These are phyloP conservation scores for Mucor racemosus DNA, from an alignment of 371 early-diverging fungal genomes.

Conservation along the genomic window DNA sequence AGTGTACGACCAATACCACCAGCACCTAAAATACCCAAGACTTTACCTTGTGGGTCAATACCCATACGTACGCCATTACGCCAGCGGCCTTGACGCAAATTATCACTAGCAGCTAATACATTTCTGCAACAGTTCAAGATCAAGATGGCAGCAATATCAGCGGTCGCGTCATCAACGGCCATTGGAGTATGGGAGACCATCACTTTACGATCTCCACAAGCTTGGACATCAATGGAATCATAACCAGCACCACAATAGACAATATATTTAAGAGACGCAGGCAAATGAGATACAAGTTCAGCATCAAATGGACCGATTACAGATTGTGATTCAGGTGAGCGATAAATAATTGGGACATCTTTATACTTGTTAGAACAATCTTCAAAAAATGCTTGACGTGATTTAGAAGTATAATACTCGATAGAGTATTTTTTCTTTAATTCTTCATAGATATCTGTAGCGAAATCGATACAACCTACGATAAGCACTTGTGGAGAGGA, in stretches of 20 bases:
- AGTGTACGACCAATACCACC: slow-evolving; percentile 67
- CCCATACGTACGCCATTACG: slow-evolving; percentile 53
- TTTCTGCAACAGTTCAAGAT: slow-evolving; percentile 56
- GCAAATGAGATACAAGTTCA: slow-evolving; percentile 40
- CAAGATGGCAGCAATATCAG: slow-evolving; percentile 58
- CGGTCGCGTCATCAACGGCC: slow-evolving; percentile 57
- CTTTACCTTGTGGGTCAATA: slow-evolving; percentile 53
- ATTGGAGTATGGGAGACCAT: slow-evolving; percentile 49
- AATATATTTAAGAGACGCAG: slow-evolving; percentile 37
- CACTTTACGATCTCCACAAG: slow-evolving; percentile 40
- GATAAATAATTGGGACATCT: slow-evolving; percentile 34
- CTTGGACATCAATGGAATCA: slow-evolving; percentile 43
- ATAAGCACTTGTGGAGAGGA: slow-evolving; percentile 29
- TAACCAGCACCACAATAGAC: slow-evolving; percentile 48
- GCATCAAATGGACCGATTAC: slow-evolving; percentile 39
- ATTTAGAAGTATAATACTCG: slow-evolving; percentile 33
- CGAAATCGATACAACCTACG: slow-evolving; percentile 44
- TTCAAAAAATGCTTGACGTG: slow-evolving; percentile 43
- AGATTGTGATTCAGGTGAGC: slow-evolving; percentile 28
- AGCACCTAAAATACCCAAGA: slow-evolving; percentile 62
- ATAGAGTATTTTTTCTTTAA: slow-evolving; percentile 27
- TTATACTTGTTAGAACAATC: slow-evolving; percentile 43
- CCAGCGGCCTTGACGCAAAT: slow-evolving; percentile 56
- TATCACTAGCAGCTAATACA: slow-evolving; percentile 44
- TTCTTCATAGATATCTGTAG: slow-evolving; percentile 30